Evolutionary conservation across 495 filamentous ascomycete species (phyloP), one percentile per base, ranked within the genome.

Genomic region (Schizothecium vesticola): DNA sequence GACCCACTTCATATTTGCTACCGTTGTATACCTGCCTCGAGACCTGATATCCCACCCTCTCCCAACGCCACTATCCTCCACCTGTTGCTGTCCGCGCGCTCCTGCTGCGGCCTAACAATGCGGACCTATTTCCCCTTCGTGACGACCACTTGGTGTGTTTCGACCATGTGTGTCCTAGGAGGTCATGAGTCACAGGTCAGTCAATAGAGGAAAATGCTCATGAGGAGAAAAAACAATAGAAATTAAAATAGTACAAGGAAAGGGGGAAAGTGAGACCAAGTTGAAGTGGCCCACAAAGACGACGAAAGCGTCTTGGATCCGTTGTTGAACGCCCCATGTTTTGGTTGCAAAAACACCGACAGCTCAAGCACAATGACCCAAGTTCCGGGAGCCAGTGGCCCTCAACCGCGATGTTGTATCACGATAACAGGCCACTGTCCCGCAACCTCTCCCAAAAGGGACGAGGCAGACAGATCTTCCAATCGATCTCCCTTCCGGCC

Each of bases 331-430:
- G 86, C 85, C 84, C 81, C 77, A 84, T 88, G 88, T 90, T 90
- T 90, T 90, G 87, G 88, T 91, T 90, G 87, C 81, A 90, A 91
- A 91, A 90, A 90, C 87, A 87, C 81, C 85, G 83, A 89, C 83
- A 83, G 82, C 83, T 80, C 82, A 86, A 82, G 77, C 72, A 77
- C 76, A 76, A 73, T 75, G 76, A 80, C 80, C 80, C 78, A 82
- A 78, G 78, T 77, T 80, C 72, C 77, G 76, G 72, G 75, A 70
- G 73, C 66, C 74, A 75, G 69, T 72, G 73, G 73, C 72, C 67
- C 67, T 70, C 57, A 65, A 74, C 78, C 77, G 73, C 76, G 69
- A 83, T 83, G 81, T 83, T 83, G 82, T 83, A 83, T 83, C 75
- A 67, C 80, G 72, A 72, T n/a, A 72, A 72, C 76, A 66, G 69